Evolutionary conservation across 441 rosid genomes (phyloP).

Genomic region (Geranium incanum): DNA sequence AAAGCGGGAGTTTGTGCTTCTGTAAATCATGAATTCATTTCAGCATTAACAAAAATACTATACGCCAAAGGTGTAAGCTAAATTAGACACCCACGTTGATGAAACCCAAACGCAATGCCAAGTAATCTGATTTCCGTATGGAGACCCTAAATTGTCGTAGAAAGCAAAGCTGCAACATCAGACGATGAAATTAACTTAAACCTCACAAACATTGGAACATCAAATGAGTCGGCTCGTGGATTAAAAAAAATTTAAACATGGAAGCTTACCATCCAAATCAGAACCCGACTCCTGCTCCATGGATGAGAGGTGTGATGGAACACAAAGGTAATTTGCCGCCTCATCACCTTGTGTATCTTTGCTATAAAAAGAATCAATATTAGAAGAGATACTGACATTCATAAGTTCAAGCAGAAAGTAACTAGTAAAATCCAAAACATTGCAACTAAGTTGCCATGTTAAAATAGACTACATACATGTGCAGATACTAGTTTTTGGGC

Average conservation of each 20-base stretch:
- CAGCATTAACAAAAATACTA: neutral
- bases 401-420: neutral
- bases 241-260: neutral
- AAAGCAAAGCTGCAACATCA: slow-evolving; percentile 72
- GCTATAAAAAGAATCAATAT: slow-evolving; percentile 33
- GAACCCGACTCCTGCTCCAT: slow-evolving; percentile 80
- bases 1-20: slow-evolving; percentile 83
- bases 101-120: slow-evolving; percentile 79
- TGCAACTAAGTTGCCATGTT: neutral
- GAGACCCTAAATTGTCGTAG: slow-evolving; percentile 72
- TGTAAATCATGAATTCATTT: slow-evolving; percentile 28
- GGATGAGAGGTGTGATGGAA: slow-evolving; percentile 96
- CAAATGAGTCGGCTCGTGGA: neutral
- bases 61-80: neutral
- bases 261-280: slow-evolving; percentile 77
- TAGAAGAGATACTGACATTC: slow-evolving; percentile 3
- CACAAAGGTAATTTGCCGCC: slow-evolving; percentile 71
- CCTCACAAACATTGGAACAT: neutral
- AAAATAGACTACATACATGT: neutral
- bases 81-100: slow-evolving; percentile 55
- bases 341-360: slow-evolving; percentile 60
- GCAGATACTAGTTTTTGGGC: neutral
- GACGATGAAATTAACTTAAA: slow-evolving; percentile 9
- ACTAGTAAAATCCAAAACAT: neutral
- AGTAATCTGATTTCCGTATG: slow-evolving; percentile 69